A percentile compares a stretch with the other conserved stretches of the same genome.
Conservation (phyloP, 1,139 yeast species). For the Protomyces macrosporus region DNA sequence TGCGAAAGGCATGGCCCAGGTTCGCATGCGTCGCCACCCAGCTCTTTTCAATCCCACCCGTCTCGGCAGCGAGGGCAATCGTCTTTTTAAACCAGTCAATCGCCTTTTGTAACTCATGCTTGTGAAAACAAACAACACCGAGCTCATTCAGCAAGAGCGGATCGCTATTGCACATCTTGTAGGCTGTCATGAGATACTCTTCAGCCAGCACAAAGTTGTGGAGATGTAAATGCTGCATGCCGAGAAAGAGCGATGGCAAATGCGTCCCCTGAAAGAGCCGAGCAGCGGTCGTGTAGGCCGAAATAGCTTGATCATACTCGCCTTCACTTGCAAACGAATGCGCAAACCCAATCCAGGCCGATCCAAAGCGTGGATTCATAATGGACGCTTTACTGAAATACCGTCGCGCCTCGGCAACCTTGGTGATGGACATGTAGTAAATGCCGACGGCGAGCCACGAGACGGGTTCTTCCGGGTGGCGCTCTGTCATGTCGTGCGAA, state of each 20-base stretch:
- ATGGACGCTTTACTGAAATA: slow-evolving; percentile 87
- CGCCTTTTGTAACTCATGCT: slow-evolving; percentile 61
- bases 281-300: slow-evolving; percentile 95
- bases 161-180: slow-evolving; percentile 72
- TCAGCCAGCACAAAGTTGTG: slow-evolving; percentile 76
- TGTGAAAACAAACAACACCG: slow-evolving; percentile 84
- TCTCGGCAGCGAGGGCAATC: slow-evolving; percentile 57
- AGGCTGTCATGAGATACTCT: slow-evolving; percentile 74
- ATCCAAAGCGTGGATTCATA: slow-evolving; percentile 83
- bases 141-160: slow-evolving; percentile 84
- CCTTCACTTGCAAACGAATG: slow-evolving; percentile 97
- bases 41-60: slow-evolving; percentile 74
- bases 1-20: slow-evolving; percentile 83
- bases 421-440: slow-evolving; percentile 71
- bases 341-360: slow-evolving; percentile 98
- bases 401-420: slow-evolving; percentile 75
- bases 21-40: slow-evolving; percentile 86
- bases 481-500: slow-evolving; percentile 83
- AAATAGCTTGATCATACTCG: slow-evolving; percentile 96
- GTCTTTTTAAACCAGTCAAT: slow-evolving; percentile 71
- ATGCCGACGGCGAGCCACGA: slow-evolving; percentile 94
- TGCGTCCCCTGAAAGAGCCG: slow-evolving; percentile 92
- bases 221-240: slow-evolving; percentile 93
- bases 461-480: slow-evolving; percentile 72
- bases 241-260: slow-evolving; percentile 80